Percentiles rank a stretch among this genome's conserved stretches.
These are phyloP conservation scores for Zygotorulaspora chibaensis DNA, from an alignment of 805 yeast species.

Conservation along the genomic window DNA sequence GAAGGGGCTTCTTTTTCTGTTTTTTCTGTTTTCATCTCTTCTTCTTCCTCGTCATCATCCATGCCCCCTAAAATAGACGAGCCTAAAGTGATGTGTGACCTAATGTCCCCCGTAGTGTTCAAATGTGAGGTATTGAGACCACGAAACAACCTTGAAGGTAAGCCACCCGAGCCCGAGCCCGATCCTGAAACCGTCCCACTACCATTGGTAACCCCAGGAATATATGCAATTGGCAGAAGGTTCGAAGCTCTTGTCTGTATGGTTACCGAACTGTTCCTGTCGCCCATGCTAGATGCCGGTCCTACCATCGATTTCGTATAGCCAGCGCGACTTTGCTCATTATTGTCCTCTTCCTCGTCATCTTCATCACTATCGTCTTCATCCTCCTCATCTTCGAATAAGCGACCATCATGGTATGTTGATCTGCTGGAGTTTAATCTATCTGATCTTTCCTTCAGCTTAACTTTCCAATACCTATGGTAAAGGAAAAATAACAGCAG, in stretches of 20 bases:
- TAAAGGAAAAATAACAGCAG: conserved; percentile 39
- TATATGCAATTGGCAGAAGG: conserved; percentile 85
- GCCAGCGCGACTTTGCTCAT: neutral
- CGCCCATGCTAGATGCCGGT: conserved; percentile 8
- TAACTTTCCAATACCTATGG: conserved; percentile 42
- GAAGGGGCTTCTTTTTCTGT: conserved; percentile 22
- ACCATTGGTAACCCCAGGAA: conserved; percentile 76
- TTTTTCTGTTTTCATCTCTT: conserved; percentile 36
- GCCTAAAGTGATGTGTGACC: conserved; percentile 38
- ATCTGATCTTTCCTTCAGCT: conserved; percentile 29
- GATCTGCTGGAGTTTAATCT: conserved; percentile 23
- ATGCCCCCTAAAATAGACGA: conserved; percentile 43
- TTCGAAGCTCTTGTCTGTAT: conserved; percentile 78
- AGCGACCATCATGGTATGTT: conserved; percentile 23
- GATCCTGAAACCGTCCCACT: conserved; percentile 10
- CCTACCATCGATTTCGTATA: conserved; percentile 7
- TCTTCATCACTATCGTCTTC: conserved; percentile 18
- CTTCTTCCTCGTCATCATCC: conserved; percentile 40
- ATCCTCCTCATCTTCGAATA: conserved; percentile 26
- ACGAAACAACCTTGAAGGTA: conserved; percentile 8
- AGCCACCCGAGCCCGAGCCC: neutral
- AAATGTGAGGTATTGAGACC: conserved; percentile 15
- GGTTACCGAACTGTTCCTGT: conserved; percentile 51
- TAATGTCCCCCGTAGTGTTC: conserved; percentile 23
- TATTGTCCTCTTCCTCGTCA: conserved; percentile 21